phyloP scores from a whole-genome alignment of 495 filamentous ascomycete genomes.

The Penicillium paxilli region DNA sequence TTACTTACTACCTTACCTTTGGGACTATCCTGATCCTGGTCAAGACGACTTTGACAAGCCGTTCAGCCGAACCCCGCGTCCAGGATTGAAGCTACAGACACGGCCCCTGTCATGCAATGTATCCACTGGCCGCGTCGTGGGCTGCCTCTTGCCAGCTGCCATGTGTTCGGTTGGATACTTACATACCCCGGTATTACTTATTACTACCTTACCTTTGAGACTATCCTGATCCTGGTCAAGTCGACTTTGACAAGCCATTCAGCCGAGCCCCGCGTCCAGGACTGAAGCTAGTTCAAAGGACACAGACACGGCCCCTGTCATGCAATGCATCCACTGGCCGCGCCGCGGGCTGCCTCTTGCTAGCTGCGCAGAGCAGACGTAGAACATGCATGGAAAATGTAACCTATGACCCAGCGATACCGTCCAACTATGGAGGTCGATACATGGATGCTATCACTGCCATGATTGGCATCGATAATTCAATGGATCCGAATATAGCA shows the following conservation, averaged over 20 bases:
- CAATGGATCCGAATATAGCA: too few relatives aligned
- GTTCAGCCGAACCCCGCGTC: slow-evolving; percentile 5
- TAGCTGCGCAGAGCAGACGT: slow-evolving; percentile 32
- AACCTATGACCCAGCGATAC: slow-evolving; percentile 19
- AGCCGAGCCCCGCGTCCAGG: slow-evolving; percentile 10
- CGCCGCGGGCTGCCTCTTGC: background rate
- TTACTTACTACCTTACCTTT: too few relatives aligned
- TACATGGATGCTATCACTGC: too few relatives aligned
- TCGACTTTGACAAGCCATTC: background rate
- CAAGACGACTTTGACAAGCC: background rate
- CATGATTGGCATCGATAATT: too few relatives aligned
- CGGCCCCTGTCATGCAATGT: slow-evolving; percentile 18
- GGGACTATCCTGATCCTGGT: background rate
- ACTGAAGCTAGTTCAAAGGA: slow-evolving; percentile 19
- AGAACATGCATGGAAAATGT: slow-evolving; percentile 51
- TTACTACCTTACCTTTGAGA: too few relatives aligned
- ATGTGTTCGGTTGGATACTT: too few relatives aligned
- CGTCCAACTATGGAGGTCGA: too few relatives aligned
- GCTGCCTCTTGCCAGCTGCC: background rate
- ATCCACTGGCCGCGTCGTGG: background rate
- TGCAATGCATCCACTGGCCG: slow-evolving; percentile 5
- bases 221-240: background rate
- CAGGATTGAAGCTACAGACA: slow-evolving; percentile 19
- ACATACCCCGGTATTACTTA: too few relatives aligned
- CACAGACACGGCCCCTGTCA: slow-evolving; percentile 15